phyloP scores from a whole-genome alignment of 352 stramenopile genomes.

The Phytophthora kernoviae region DNA sequence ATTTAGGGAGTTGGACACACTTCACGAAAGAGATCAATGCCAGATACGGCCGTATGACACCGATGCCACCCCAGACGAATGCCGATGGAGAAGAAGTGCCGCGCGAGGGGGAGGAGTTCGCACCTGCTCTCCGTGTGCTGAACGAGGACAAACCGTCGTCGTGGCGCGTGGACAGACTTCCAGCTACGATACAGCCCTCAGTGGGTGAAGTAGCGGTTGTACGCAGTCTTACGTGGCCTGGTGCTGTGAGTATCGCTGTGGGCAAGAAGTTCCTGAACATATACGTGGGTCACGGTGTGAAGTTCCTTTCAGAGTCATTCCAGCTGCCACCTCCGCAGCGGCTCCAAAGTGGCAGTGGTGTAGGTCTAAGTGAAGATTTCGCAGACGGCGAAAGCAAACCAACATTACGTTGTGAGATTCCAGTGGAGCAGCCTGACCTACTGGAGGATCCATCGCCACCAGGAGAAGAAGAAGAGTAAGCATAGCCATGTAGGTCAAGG shows the following conservation, averaged over 20 bases:
- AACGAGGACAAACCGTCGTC: constrained; percentile 67
- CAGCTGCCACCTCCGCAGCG: constrained; percentile 56
- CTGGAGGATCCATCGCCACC: constrained; percentile 79
- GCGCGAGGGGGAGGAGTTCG: constrained; percentile 73
- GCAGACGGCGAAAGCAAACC: constrained; percentile 41
- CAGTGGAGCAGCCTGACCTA: constrained; percentile 75
- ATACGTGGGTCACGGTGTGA: constrained; percentile 88
- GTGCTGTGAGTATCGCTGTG: constrained; percentile 83
- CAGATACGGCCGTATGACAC: constrained; percentile 71
- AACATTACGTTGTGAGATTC: constrained; percentile 56
- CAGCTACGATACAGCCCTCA: constrained; percentile 63
- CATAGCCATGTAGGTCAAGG: background rate
- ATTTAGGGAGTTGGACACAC: constrained; percentile 86
- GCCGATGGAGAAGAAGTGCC: constrained; percentile 73
- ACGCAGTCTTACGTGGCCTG: constrained; percentile 84
- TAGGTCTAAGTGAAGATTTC: constrained; percentile 40
- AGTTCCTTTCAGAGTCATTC: constrained; percentile 66
- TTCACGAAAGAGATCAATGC: constrained; percentile 89
- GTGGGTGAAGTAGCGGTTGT: constrained; percentile 71
- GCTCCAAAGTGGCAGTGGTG: constrained; percentile 56
- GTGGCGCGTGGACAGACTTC: constrained; percentile 81
- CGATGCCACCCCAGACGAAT: constrained; percentile 75
- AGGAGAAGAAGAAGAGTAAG: constrained; percentile 50
- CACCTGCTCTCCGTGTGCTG: constrained; percentile 54
- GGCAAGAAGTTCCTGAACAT: constrained; percentile 90